Evolutionary conservation across 208 protist genomes (phyloP).

Genomic region (Leishmania tropica): DNA sequence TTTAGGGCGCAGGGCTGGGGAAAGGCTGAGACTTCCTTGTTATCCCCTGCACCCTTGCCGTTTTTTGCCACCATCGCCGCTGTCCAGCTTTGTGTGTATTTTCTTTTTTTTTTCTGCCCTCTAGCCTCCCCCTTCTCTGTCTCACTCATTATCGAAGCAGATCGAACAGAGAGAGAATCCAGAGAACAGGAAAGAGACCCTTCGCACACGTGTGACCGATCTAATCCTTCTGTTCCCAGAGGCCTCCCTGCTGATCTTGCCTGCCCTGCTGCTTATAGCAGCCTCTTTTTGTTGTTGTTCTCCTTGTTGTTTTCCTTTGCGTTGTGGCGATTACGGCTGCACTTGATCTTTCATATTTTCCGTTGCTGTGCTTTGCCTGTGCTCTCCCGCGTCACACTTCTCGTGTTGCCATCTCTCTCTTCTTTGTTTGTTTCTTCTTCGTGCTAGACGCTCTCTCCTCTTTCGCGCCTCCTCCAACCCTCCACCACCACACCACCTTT

Average conservation of each 20-base stretch:
- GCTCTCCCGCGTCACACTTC: neutral
- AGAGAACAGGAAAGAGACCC: neutral
- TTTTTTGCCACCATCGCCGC: neutral
- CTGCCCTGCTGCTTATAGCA: neutral
- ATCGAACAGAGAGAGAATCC: neutral
- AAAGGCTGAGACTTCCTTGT: too few species aligned
- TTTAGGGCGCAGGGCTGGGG: neutral
- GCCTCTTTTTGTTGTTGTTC: neutral
- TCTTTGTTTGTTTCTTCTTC: neutral
- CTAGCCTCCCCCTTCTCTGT: neutral
- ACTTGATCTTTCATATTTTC: neutral
- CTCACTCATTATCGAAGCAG: neutral
- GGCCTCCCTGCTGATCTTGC: neutral
- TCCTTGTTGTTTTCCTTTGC: neutral
- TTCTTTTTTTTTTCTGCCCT: neutral
- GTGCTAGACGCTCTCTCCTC: neutral
- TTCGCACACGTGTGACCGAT: neutral
- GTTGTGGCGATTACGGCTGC: neutral
- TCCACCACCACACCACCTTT: neutral
- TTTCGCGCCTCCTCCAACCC: neutral
- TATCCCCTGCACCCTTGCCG: neutral
- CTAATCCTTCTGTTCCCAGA: neutral
- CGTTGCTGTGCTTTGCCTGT: neutral
- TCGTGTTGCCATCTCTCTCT: constrained; percentile 1
- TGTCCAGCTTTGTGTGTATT: neutral